These are phyloP conservation scores for Porcisia hertigi DNA, from an alignment of 208 protist species.

Conservation along the genomic window DNA sequence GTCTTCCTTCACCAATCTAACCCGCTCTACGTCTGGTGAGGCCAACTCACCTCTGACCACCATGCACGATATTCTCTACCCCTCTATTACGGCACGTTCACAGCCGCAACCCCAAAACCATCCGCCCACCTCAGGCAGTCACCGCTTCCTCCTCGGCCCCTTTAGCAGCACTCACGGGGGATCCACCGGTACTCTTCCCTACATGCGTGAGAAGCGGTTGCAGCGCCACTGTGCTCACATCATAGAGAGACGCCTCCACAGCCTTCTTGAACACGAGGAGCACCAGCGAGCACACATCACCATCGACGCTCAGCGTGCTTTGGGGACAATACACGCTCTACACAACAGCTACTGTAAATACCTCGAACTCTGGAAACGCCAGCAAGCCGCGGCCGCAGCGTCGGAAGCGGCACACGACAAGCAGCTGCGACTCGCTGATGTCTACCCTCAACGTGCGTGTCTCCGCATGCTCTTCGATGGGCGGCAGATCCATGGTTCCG, in stretches of 20 bases:
- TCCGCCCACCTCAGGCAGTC: neutral
- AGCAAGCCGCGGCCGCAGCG: neutral
- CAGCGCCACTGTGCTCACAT: slow-evolving; percentile 1
- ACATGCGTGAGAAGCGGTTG: neutral
- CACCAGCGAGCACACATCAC: slow-evolving; percentile 15
- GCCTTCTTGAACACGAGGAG: slow-evolving; percentile 17
- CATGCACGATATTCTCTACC: neutral
- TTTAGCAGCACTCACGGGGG: neutral
- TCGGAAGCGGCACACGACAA: neutral
- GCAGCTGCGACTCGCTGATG: neutral
- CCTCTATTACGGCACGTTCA: neutral
- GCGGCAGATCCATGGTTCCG: no score
- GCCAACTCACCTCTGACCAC: neutral
- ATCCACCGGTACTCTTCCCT: no score
- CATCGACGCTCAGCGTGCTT: neutral
- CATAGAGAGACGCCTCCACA: neutral
- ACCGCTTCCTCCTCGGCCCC: neutral
- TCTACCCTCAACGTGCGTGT: neutral
- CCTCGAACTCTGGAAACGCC: neutral
- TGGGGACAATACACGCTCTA: slow-evolving; percentile 6
- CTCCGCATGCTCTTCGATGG: no score
- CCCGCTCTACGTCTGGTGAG: neutral
- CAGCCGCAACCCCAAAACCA: neutral
- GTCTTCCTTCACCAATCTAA: neutral
- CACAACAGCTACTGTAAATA: slow-evolving; percentile 22